Percentiles rank a stretch among this genome's conserved stretches.
phyloP scores from a whole-genome alignment of 83 land plant species.

The Picea abies region DNA sequence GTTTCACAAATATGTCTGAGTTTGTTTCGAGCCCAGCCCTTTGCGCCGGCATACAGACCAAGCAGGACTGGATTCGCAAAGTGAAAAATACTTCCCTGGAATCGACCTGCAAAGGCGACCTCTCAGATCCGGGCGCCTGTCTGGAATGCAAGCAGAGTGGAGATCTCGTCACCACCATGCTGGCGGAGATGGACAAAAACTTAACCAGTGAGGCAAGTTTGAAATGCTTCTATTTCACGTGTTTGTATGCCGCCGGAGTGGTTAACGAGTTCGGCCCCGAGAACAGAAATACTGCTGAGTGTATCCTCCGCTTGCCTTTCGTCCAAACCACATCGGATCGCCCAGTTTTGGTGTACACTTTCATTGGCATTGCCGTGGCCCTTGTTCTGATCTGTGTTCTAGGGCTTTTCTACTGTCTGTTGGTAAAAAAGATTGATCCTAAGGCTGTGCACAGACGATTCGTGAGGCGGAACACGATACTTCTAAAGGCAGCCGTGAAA shows the following conservation, averaged over 20 bases:
- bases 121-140: slow-evolving; percentile 24
- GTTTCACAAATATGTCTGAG: slow-evolving; percentile 21
- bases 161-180: slow-evolving; percentile 11
- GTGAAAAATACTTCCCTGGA: slow-evolving; percentile 31
- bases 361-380: slow-evolving; percentile 26
- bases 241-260: slow-evolving; percentile 56
- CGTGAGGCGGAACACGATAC: background rate
- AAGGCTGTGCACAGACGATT: no score
- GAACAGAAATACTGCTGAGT: slow-evolving; percentile 13
- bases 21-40: slow-evolving; percentile 25
- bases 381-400: slow-evolving; percentile 19
- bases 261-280: slow-evolving; percentile 33
- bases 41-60: slow-evolving; percentile 45
- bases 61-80: slow-evolving; percentile 36
- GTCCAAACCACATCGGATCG: slow-evolving; percentile 8
- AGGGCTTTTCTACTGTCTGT: slow-evolving; percentile 26
- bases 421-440: background rate
- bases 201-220: background rate
- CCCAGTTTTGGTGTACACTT: slow-evolving; percentile 22
- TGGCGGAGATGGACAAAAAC: slow-evolving; percentile 32
- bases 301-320: slow-evolving; percentile 32
- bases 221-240: slow-evolving; percentile 28
- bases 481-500: background rate
- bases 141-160: slow-evolving; percentile 42
- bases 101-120: slow-evolving; percentile 27